Percentiles rank a stretch among this genome's conserved stretches.
These are phyloP conservation scores for Fusarium abutilonis DNA, from an alignment of 2,329 filamentous ascomycete species.

Conservation along the genomic window DNA sequence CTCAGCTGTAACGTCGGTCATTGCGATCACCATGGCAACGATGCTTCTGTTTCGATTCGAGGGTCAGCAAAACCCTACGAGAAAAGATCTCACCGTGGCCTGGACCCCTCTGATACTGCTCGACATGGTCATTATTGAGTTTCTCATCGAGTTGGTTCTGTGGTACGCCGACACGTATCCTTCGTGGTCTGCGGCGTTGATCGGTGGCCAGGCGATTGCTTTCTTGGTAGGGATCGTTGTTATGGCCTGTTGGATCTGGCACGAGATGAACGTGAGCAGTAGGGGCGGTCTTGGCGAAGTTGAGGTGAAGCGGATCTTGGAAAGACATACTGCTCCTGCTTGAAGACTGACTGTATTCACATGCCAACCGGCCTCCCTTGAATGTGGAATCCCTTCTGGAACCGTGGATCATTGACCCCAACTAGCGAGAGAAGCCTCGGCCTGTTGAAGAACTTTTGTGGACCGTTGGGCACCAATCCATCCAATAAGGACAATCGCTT, in stretches of 20 bases:
- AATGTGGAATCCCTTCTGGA: too few relatives aligned
- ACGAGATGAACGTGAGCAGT: neutral
- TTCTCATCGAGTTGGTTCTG: neutral
- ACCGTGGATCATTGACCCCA: neutral
- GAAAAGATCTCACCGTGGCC: neutral
- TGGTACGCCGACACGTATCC: neutral
- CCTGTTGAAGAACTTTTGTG: neutral
- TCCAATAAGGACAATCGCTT: neutral
- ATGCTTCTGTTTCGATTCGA: constrained; percentile 4
- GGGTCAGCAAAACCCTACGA: neutral
- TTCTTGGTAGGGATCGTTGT: neutral
- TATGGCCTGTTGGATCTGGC: neutral
- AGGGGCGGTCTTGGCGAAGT: neutral
- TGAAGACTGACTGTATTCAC: too few relatives aligned
- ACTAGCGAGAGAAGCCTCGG: neutral
- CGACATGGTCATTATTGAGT: too few relatives aligned
- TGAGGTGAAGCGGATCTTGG: neutral
- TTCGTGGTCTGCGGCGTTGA: neutral
- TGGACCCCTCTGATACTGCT: neutral
- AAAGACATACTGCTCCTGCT: neutral
- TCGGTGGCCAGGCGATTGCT: neutral
- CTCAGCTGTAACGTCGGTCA: neutral
- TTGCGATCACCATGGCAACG: neutral
- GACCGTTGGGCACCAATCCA: neutral
- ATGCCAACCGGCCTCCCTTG: too few relatives aligned